These are phyloP conservation scores for Suillus tomentosus DNA, from an alignment of 768 basidiomycete species.

Conservation along the genomic window DNA sequence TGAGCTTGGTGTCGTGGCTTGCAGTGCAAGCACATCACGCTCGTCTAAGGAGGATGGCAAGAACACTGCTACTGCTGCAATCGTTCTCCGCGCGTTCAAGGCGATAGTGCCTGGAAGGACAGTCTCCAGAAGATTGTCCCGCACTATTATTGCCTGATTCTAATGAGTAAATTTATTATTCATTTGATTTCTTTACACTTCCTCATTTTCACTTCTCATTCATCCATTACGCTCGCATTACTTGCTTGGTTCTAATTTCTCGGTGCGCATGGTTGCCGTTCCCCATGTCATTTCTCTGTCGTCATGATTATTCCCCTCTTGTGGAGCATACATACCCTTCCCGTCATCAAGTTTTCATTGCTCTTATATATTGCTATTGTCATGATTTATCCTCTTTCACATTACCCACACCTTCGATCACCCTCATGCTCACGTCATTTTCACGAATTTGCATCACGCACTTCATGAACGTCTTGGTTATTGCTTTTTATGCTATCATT, in stretches of 20 bases:
- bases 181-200: constrained; percentile 18
- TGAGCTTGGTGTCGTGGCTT: constrained; percentile 61
- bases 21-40: constrained; percentile 32
- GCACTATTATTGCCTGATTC: constrained; percentile 31
- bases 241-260: constrained; percentile 17
- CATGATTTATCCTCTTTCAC: constrained; percentile 19
- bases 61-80: constrained; percentile 50
- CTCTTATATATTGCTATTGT: constrained; percentile 38
- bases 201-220: not conserved
- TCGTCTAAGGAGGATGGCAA: constrained; percentile 46
- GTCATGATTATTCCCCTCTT: constrained; percentile 25
- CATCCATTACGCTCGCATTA: not conserved
- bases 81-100: constrained; percentile 73
- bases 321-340: constrained; percentile 14
- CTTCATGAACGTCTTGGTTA: not conserved
- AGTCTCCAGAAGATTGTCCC: constrained; percentile 51
- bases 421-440: constrained; percentile 3
- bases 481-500: constrained; percentile 3
- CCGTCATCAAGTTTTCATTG: constrained; percentile 30
- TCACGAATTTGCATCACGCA: constrained; percentile 9
- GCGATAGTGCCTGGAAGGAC: constrained; percentile 72
- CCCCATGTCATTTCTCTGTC: constrained; percentile 23
- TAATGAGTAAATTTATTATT: constrained; percentile 2
- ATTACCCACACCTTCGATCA: constrained; percentile 2
- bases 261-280: constrained; percentile 11